These are phyloP conservation scores for Pseudogymnoascus sp. DNA, from an alignment of 2,329 filamentous ascomycete species.

Conservation along the genomic window DNA sequence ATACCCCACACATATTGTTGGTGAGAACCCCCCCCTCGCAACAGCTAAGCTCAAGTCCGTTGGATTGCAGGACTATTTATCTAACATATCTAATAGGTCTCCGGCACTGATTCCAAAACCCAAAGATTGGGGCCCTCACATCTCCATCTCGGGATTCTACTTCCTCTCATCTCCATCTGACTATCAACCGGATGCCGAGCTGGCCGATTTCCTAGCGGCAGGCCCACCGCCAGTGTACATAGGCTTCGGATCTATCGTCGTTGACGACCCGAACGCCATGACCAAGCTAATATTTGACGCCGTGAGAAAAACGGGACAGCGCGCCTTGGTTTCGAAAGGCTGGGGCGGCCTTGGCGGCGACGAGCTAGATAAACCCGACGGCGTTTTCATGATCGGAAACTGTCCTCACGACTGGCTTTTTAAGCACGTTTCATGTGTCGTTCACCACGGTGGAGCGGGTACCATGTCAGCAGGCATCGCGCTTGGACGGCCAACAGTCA, in stretches of 20 bases:
- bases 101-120: conserved; percentile 66
- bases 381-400: conserved; percentile 72
- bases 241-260: conserved; percentile 71
- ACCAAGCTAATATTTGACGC: conserved; percentile 63
- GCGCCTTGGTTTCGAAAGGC: conserved; percentile 73
- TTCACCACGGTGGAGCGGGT: conserved; percentile 78
- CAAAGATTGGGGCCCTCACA: conserved; percentile 59
- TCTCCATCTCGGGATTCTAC: conserved; percentile 65
- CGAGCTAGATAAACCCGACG: conserved; percentile 55
- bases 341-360: conserved; percentile 76
- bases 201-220: conserved; percentile 55
- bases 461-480: conserved; percentile 76
- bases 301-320: conserved; percentile 51
- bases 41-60: background rate
- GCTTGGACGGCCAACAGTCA: conserved; percentile 65
- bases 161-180: conserved; percentile 58
- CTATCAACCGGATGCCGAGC: conserved; percentile 54
- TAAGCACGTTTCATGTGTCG: conserved; percentile 65
- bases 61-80: background rate
- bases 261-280: conserved; percentile 61
- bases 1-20: conserved; percentile 90
- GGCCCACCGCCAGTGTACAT: conserved; percentile 69
- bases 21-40: conserved; percentile 28
- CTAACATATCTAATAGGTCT: conserved; percentile 38
- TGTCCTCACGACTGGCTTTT: conserved; percentile 84